These are phyloP conservation scores for Ganoderma multipileum DNA, from an alignment of 1,284 basidiomycete species.

Conservation along the genomic window DNA sequence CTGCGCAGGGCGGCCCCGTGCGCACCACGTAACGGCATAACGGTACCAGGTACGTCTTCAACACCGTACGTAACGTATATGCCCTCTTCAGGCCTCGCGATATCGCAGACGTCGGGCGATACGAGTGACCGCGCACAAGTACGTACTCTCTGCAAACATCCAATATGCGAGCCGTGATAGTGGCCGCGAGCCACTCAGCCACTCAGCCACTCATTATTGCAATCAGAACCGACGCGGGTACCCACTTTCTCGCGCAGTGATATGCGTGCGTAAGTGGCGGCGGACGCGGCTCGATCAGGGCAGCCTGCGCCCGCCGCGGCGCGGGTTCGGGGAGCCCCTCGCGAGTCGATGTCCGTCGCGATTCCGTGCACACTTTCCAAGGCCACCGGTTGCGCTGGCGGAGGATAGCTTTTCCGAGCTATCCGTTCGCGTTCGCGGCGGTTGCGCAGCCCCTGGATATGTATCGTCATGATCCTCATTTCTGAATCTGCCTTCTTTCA, in stretches of 20 bases:
- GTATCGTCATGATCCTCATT: background rate
- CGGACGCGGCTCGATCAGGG: background rate
- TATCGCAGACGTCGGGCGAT: background rate
- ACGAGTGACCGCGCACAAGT: background rate
- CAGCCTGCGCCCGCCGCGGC: background rate
- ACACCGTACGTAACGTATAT: background rate
- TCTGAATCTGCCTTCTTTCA: background rate
- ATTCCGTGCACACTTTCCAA: background rate
- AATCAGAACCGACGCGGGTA: background rate
- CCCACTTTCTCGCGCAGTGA: too few relatives aligned
- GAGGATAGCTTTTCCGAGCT: too few relatives aligned
- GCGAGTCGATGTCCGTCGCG: background rate
- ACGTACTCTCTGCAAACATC: background rate
- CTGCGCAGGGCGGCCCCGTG: background rate
- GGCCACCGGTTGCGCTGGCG: background rate
- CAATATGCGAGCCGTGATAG: too few relatives aligned
- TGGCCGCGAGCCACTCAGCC: too few relatives aligned
- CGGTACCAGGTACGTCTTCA: background rate
- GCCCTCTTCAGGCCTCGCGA: background rate
- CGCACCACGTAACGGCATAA: background rate
- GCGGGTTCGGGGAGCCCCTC: background rate
- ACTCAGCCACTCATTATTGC: background rate
- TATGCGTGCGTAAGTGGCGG: background rate
- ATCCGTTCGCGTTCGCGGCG: too few relatives aligned
- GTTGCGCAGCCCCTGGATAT: too few relatives aligned